A percentile compares a stretch with the other conserved stretches of the same genome.
These are phyloP conservation scores for Platanthera zijinensis DNA, from an alignment of 106 monocot genomes.

Conservation along the genomic window DNA sequence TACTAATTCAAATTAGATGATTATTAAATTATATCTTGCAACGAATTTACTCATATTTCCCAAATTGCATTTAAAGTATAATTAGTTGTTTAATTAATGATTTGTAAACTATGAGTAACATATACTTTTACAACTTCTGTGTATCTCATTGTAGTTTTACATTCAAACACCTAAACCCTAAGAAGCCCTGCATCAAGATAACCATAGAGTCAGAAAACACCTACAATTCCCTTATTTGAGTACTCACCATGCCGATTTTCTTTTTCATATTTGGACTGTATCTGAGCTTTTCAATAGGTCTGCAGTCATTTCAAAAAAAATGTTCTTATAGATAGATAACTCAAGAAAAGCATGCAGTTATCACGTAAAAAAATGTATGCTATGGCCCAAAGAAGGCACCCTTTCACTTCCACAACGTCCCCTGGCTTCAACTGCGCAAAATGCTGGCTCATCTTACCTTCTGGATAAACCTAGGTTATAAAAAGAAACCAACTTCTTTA, in stretches of 20 bases:
- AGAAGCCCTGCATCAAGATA: background rate
- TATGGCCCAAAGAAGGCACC: conserved; percentile 27
- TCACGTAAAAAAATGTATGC: background rate
- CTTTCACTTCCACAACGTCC: conserved; percentile 92
- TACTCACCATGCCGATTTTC: conserved; percentile 89
- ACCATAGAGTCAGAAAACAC: background rate
- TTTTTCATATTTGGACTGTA: conserved; percentile 98
- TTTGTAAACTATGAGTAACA: no score
- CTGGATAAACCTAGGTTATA: conserved; percentile 73
- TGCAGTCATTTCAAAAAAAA: conserved; percentile 17
- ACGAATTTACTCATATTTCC: no score
- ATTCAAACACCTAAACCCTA: no score
- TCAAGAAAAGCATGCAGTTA: conserved; percentile 2
- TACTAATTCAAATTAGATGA: no score
- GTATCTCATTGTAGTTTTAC: no score
- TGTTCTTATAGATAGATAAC: background rate
- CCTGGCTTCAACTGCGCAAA: conserved; percentile 77
- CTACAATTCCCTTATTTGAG: background rate
- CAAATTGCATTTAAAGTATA: no score
- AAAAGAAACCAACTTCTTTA: background rate
- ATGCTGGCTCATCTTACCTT: conserved; percentile 98
- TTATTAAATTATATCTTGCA: no score
- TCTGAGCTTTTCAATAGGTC: conserved; percentile 95
- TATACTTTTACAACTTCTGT: no score
- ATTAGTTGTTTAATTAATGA: no score